Conservation (phyloP, 2,329 filamentous ascomycete species). For the Lachnellula hyalina region DNA sequence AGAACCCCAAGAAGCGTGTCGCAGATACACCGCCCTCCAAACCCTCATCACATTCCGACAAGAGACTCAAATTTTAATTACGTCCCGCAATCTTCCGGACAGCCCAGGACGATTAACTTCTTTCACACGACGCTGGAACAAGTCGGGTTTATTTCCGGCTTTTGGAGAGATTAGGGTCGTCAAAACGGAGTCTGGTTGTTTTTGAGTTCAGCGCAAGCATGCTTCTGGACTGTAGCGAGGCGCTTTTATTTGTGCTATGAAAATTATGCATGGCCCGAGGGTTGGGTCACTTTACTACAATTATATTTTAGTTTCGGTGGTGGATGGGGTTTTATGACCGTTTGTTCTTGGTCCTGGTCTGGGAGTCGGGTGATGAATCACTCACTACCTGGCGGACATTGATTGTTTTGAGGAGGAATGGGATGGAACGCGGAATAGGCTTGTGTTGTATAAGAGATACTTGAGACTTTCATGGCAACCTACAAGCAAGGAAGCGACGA, state of each 20-base stretch:
- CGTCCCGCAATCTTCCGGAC: background rate
- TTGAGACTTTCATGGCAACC: no score
- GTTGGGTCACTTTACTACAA: background rate
- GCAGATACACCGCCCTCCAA: background rate
- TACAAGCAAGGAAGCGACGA: no score
- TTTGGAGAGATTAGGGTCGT: background rate
- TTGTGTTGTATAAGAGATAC: no score
- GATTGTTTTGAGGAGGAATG: no score
- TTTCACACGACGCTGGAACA: background rate
- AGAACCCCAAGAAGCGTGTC: constrained; percentile 5
- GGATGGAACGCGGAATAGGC: no score
- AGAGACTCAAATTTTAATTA: background rate
- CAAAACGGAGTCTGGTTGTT: background rate
- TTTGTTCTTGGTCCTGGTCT: no score
- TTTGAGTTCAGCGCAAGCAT: background rate
- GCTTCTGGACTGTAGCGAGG: background rate
- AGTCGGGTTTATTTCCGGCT: background rate
- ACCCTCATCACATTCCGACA: background rate
- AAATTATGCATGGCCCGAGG: background rate
- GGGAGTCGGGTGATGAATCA: no score
- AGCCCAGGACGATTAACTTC: background rate
- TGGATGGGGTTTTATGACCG: background rate
- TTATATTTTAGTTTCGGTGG: background rate
- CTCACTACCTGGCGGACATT: no score
- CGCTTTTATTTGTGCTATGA: background rate